Evolutionary conservation across 768 basidiomycete species (phyloP), one percentile per base, ranked within the genome.

Genomic region (Auricularia auricula-judae): DNA sequence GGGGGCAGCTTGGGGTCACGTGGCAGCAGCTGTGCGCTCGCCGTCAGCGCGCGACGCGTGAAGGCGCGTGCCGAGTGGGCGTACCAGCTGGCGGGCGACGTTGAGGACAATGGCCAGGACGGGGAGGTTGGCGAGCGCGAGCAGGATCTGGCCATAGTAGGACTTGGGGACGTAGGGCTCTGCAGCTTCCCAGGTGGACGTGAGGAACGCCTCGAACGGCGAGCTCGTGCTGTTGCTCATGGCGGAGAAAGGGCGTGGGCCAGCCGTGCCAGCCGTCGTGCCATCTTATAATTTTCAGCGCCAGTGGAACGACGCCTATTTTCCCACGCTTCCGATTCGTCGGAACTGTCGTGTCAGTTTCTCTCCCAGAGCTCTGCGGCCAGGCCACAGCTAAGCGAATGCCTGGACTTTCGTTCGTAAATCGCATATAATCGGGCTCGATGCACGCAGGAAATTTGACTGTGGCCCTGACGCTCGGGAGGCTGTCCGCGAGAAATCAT

Each of bases 1-100:
- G 97, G 97, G 1, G 97, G 97, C 51, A 87, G 77, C 18, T 84
- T 84, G 23, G 84, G 79, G 71, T 86, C 83, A 65, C 81, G 81
- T 10, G 92, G 91, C 42, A 86, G 69, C 63, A 88, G 67, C 91
- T 93, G 65, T 16, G 62, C 56, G 43, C 43, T 4, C 63, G 21
- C 34, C 35, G n/a, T 62, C 7, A 23, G 35, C 39, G 12, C 7
- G 7, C 8, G 56, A 36, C 39, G 58, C 34, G 58, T 34, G 0
- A 60, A 60, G 7, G 14, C n/a, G 10, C 3, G 47, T 23, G 34
- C 29, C 29, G n/a, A 65, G 53, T 16, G 60, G 2, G 75, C 85
- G 63, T 72, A 92, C 93, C 68, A 93, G 73, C 74, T 98, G 95
- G 71, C 84, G 81, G 4, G 93, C 71, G 60, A 88, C 83, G 72